phyloP scores from a whole-genome alignment of 306 rosid genomes.

The Sindora glabra region DNA sequence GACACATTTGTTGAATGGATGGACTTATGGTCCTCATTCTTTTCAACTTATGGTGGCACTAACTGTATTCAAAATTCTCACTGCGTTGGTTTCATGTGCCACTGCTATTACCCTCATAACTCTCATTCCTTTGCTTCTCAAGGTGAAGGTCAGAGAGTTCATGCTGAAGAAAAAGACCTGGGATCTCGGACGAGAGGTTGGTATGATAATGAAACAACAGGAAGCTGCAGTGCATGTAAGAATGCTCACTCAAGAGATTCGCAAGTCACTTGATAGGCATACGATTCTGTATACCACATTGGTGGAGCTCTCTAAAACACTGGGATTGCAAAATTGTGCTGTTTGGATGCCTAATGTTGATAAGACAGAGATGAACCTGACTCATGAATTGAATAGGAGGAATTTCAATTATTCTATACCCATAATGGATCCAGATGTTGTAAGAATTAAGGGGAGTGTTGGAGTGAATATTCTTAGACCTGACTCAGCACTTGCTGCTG shows the following conservation, averaged over 20 bases:
- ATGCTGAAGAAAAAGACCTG: constrained; percentile 97
- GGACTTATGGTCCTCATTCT: constrained; percentile 98
- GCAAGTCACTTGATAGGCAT: constrained; percentile 87
- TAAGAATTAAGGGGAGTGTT: constrained; percentile 52
- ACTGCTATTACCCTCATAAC: constrained; percentile 94
- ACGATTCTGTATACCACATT: constrained; percentile 79
- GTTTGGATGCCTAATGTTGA: constrained; percentile 98
- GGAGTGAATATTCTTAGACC: constrained; percentile 53
- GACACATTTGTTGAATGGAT: constrained; percentile 93
- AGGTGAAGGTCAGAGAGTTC: constrained; percentile 96
- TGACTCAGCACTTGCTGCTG: constrained; percentile 66
- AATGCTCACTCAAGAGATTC: constrained; percentile 99
- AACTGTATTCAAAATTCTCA: constrained; percentile 86
- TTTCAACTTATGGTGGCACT: constrained; percentile 97
- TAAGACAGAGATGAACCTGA: constrained; percentile 78
- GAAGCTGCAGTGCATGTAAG: constrained; percentile 91
- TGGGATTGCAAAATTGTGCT: constrained; percentile 89
- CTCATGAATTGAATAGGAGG: constrained; percentile 66
- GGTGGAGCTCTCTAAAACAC: constrained; percentile 76
- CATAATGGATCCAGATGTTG: constrained; percentile 63
- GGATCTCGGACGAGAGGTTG: constrained; percentile 98
- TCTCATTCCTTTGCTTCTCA: constrained; percentile 90
- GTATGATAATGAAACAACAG: constrained; percentile 69
- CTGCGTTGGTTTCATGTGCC: constrained; percentile 97
- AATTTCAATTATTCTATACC: constrained; percentile 50